Percentiles rank a stretch among this genome's conserved stretches.
Conservation (phyloP, 2,329 filamentous ascomycete genomes). For the Colletotrichum cuscutae region DNA sequence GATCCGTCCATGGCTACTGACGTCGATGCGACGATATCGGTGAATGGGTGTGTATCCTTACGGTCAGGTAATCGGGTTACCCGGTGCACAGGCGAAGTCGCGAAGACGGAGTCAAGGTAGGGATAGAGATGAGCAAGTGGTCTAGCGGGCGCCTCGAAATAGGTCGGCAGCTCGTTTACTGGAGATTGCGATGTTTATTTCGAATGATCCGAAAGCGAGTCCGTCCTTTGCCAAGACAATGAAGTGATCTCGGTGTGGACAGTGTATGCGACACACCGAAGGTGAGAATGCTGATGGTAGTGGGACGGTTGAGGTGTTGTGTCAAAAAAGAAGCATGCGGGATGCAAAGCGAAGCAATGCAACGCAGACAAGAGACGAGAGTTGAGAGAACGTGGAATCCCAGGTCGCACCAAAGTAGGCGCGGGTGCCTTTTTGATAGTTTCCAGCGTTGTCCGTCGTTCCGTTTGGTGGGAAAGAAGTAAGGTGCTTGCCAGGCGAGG, state of each 20-base stretch:
- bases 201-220: background rate
- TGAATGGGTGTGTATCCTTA: background rate
- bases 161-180: background rate
- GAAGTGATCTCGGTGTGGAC: background rate
- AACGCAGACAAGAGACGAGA: constrained; percentile 6
- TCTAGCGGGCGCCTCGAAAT: background rate
- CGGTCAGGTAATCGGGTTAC: background rate
- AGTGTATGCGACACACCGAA: background rate
- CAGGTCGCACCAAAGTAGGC: constrained; percentile 3
- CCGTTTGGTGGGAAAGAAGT: constrained; percentile 25
- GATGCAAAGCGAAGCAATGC: constrained; percentile 5
- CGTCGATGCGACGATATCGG: background rate
- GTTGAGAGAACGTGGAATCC: background rate
- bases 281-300: background rate
- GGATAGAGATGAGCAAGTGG: background rate
- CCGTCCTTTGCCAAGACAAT: background rate
- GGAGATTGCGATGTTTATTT: background rate
- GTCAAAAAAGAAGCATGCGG: background rate
- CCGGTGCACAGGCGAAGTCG: background rate
- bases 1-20: constrained; percentile 36
- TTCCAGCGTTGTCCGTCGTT: constrained; percentile 17
- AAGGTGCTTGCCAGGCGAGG: constrained; percentile 4
- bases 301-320: background rate
- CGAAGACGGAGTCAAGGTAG: background rate
- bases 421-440: constrained; percentile 30